phyloP scores from a whole-genome alignment of 179 eudicot species.

The Silene coronaria region DNA sequence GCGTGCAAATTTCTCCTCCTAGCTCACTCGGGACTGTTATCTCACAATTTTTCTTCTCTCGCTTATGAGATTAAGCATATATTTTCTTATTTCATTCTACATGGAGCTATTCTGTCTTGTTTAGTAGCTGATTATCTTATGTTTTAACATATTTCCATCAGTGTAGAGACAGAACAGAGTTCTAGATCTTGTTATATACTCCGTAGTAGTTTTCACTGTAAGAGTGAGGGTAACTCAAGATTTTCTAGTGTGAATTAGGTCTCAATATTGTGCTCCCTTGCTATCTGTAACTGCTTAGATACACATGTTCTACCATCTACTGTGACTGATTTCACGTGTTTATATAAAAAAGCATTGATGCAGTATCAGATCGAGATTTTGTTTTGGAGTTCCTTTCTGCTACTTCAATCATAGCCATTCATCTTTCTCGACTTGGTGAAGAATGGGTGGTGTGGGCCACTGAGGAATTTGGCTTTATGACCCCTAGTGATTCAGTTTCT shows the following conservation, averaged over 20 bases:
- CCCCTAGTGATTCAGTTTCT: constrained; percentile 89
- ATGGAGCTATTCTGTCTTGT: neutral
- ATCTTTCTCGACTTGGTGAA: constrained; percentile 97
- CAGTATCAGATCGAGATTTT: constrained; percentile 96
- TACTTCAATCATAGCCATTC: constrained; percentile 82
- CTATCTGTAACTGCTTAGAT: neutral
- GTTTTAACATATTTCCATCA: neutral
- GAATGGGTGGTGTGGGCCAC: constrained; percentile 99
- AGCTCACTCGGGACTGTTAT: neutral
- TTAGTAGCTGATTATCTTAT: neutral
- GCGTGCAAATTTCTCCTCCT: neutral
- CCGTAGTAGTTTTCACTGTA: too few species aligned
- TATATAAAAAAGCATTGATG: constrained; percentile 73
- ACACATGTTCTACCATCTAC: constrained; percentile 7
- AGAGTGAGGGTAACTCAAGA: too few species aligned
- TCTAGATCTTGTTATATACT: neutral
- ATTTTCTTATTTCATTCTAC: too few species aligned
- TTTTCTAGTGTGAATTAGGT: neutral
- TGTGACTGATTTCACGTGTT: constrained; percentile 19
- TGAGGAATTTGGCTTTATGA: constrained; percentile 91
- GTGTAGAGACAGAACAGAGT: too few species aligned
- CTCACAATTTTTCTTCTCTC: neutral
- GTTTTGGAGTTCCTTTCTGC: constrained; percentile 90
- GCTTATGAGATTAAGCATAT: too few species aligned
- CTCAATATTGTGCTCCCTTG: neutral